Evolutionary conservation across 768 basidiomycete species (phyloP), one percentile per base, ranked within the genome.

Genomic region (Ramaria rubella): DNA sequence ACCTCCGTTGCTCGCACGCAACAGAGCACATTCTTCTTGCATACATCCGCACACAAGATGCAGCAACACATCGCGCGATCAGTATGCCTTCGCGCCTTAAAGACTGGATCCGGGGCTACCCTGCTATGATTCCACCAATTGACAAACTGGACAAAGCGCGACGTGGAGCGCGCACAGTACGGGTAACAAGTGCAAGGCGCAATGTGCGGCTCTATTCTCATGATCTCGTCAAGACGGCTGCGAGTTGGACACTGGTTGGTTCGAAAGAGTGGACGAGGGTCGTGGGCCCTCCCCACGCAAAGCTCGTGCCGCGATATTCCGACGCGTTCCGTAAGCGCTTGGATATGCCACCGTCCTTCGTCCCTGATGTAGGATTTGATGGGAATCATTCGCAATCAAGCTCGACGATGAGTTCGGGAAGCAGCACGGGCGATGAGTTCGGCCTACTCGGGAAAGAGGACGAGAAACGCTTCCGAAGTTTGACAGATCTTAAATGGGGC

Each of bases 11-110:
- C 15, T 85, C 86, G 4, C 82, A 85, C 33, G 95, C 94, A 1
- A 89, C 88, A 63, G 95, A 99, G 67, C 95, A 99, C 62, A 75
- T 99, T 49, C 74, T 97, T n/a, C 80, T 98, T 12, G 80, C 90
- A 0, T 95, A 87, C 68, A 86, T 98, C 57, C 83, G 94, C 29
- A 88, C 84, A 75, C 85, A 91, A 63, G 83, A 87, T 57, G 75
- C 80, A 4, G 60, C 66, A 5, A 60, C 65, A 55, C 78, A 81
- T 4, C 73, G 81, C 3, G 73, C 82, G 7, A 77, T 85, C 4
- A 83, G 85, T 2, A 81, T 93, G 8, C 95, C 94, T 2, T 81
- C 82, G 14, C 82, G 90, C n/a, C 82, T 96, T 59, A 87, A 88
- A 64, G 85, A 90, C 62, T 94, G 92, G 90, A 87, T 95, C 60